A percentile compares a stretch with the other conserved stretches of the same genome.
phyloP scores from a whole-genome alignment of 805 yeast genomes.

The Kodamaea lidongshanica region DNA sequence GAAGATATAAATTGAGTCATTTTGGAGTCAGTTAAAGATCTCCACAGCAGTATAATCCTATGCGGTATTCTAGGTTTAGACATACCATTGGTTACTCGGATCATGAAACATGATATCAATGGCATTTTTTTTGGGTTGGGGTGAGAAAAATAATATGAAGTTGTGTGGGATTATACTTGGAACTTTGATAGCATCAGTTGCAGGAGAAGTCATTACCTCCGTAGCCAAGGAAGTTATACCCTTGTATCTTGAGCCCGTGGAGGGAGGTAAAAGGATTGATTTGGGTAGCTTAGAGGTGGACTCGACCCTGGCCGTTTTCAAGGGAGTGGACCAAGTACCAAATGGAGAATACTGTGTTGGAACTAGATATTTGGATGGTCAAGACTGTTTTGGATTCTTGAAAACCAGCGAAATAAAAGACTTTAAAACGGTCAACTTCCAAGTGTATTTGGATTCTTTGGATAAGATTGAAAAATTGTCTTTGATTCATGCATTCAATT shows the following conservation, averaged over 20 bases:
- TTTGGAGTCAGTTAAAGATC: conserved; percentile 1
- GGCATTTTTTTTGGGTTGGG: no score
- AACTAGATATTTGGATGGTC: conserved; percentile 22
- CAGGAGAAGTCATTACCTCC: neutral
- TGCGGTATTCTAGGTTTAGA: conserved; percentile 1
- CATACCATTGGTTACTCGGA: conserved; percentile 1
- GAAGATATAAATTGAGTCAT: neutral
- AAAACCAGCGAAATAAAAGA: conserved; percentile 2
- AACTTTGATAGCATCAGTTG: neutral
- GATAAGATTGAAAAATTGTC: conserved; percentile 4
- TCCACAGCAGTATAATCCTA: conserved; percentile 1
- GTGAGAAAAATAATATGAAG: no score
- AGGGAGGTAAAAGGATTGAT: neutral
- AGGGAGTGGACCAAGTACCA: conserved; percentile 1
- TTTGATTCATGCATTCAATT: conserved; percentile 2
- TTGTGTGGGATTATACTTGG: no score
- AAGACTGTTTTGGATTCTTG: conserved; percentile 28
- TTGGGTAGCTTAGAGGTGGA: conserved; percentile 5
- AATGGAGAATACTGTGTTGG: conserved; percentile 24
- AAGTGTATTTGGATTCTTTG: conserved; percentile 4
- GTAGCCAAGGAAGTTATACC: conserved; percentile 3
- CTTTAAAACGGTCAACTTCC: conserved; percentile 2
- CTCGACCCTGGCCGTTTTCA: neutral
- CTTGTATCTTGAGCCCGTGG: conserved; percentile 4
- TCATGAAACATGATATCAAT: no score